Evolutionary conservation across 352 stramenopile species (phyloP), one percentile per base, ranked within the genome.

Genomic region (Phytophthora chlamydospora): DNA sequence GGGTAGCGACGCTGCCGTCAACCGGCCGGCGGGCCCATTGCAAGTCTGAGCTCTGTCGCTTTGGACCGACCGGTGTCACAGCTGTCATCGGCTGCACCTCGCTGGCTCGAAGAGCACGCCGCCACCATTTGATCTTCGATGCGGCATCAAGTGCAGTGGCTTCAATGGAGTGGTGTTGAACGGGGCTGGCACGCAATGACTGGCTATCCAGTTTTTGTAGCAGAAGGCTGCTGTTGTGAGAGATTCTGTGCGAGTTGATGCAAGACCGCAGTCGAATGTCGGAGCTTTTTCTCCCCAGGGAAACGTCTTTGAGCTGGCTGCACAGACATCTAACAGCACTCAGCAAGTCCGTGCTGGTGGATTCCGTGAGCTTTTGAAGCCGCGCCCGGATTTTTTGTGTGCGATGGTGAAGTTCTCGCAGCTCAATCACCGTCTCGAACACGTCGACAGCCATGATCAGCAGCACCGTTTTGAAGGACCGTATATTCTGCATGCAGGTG

Each of bases 321-420:
- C 39, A 44, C 5, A 44, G 2, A 9, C n/a, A 24, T 21, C 39
- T 8, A 44, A 29, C n/a, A 2, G 39, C 39, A 13, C 4, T 11
- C 6, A 44, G n/a, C 12, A 44, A 21, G 27, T 44, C 16, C n/a
- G 9, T 17, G 14, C 27, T 7, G 12, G 3, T 12, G 4, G 7
- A 4, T 11, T 17, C 39, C 2, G 12, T 27, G 1, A 29, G 21
- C 8, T 12, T 13, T 24, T 8, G 5, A 44, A 44, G n/a, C 1
- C 39, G 16, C 2, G 39, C 6, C 27, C 11, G 14, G 27, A 24
- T 4, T 7, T 14, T 44, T 9, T 10, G 16, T 1, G 16, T 45
- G 6, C 39, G 24, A n/a, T 45, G 24, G 39, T 45, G 10, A 45
- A 45, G 39, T 29, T 45, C 39, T 16, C 39, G 39, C 16, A 45